phyloP scores from a whole-genome alignment of 2,329 filamentous ascomycete species.

The Talaromyces sp. region DNA sequence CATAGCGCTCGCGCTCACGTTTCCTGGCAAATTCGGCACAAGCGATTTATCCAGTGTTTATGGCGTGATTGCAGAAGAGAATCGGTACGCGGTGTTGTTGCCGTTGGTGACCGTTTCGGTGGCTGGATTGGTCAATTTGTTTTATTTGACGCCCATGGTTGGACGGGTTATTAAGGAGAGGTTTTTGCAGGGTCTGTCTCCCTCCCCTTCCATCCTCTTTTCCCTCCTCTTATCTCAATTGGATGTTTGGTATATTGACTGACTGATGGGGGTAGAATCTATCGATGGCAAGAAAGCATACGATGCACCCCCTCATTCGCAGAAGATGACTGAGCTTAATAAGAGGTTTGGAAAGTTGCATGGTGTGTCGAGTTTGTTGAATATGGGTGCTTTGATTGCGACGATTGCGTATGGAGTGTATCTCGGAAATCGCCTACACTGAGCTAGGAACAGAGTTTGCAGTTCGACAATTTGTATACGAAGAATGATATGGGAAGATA shows the following conservation, averaged over 20 bases:
- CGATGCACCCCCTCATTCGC: conserved; percentile 73
- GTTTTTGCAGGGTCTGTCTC: conserved; percentile 69
- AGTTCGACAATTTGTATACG: not conserved
- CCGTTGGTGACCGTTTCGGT: conserved; percentile 69
- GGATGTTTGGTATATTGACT: not conserved
- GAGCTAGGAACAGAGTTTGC: not conserved
- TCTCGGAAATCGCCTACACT: conserved; percentile 56
- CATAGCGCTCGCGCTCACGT: conserved; percentile 71
- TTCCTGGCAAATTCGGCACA: conserved; percentile 59
- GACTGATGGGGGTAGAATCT: conserved; percentile 56
- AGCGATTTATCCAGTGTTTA: conserved; percentile 45
- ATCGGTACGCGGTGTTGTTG: conserved; percentile 63
- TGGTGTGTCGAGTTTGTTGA: conserved; percentile 75
- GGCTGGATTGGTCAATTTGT: conserved; percentile 69
- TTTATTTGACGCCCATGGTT: conserved; percentile 72
- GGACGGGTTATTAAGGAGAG: conserved; percentile 71
- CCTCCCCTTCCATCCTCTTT: not conserved
- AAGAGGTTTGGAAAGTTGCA: conserved; percentile 77
- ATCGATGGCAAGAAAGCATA: conserved; percentile 86
- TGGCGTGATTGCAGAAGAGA: conserved; percentile 60
- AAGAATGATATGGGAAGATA: not conserved
- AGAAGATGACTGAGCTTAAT: conserved; percentile 80
- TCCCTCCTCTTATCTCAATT: no score
- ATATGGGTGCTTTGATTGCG: conserved; percentile 67
- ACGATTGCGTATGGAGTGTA: conserved; percentile 76